These are phyloP conservation scores for Neurospora sp. DNA, from an alignment of 495 filamentous ascomycete genomes.

Conservation along the genomic window DNA sequence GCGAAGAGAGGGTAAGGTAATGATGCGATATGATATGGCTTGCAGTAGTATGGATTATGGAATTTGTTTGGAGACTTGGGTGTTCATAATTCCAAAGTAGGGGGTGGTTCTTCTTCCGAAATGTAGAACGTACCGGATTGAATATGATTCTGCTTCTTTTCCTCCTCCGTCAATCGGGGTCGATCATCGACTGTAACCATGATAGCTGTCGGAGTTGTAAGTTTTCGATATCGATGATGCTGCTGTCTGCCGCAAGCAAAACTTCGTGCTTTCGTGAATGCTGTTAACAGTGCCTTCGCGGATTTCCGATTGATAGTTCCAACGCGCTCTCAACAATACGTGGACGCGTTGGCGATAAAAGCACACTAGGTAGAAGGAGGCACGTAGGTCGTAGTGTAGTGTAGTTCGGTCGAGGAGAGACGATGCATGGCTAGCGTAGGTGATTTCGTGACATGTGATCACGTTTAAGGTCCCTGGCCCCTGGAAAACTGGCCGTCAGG, in stretches of 20 bases:
- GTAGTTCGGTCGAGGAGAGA: background rate
- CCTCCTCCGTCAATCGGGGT: conserved; percentile 71
- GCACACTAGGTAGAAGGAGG: background rate
- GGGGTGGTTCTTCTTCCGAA: background rate
- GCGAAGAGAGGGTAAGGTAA: background rate
- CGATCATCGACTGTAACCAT: conserved; percentile 37
- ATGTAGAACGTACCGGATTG: conserved; percentile 41
- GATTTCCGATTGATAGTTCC: background rate
- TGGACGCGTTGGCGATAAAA: background rate
- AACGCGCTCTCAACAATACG: background rate
- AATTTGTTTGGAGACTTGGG: background rate
- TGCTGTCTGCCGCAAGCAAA: background rate
- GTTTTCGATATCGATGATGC: background rate
- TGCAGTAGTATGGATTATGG: background rate
- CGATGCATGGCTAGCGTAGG: background rate
- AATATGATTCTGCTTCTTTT: conserved; percentile 90
- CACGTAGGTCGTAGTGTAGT: background rate
- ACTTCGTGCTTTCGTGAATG: background rate
- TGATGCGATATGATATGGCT: background rate
- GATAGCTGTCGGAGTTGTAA: background rate
- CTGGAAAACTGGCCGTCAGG: background rate
- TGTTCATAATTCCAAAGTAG: background rate
- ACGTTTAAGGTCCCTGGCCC: background rate
- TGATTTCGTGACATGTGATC: background rate
- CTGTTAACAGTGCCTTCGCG: background rate